Evolutionary conservation across 257 asterid genomes (phyloP), one percentile per base, ranked within the genome.

Genomic region (Eustoma russellianum): DNA sequence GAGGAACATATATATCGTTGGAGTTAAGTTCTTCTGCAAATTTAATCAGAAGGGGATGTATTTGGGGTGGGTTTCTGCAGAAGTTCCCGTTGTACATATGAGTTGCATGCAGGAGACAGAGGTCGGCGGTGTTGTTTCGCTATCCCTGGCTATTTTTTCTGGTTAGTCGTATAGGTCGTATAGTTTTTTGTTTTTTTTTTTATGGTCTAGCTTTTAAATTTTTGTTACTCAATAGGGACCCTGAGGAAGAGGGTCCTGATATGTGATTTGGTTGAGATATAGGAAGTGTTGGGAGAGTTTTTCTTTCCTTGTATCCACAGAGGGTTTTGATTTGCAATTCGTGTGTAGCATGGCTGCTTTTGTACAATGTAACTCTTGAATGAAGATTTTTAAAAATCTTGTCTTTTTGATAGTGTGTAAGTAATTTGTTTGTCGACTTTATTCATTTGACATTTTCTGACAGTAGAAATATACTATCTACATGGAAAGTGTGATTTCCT

Each of bases 231-330:
- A 57, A 56, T 58, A 60, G 56, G 74, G 64, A 48, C 61, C 18
- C 17, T 60, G 61, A 58, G 57, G 52, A 66, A 53, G 30, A 4
- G 30, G 30, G 30, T 45, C 70, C 47, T 28, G 35, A 54, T 57
- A 70, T 65, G 71, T 60, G 72, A 56, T 70, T 68, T 70, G 30
- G 30, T 59, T 68, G 83, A 70, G 72, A 61, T 73, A 50, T 66
- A 64, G 35, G 55, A 55, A 63, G 46, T 58, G 55, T 66, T 65
- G 64, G 70, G 47, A 19, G 30, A 1, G 2, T 0, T 24, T 24
- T 30, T 63, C 67, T 24, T 30, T 63, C 67, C 66, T 47, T 82
- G 90, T 78, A 78, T 63, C 63, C 63, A 73, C 74, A 79, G 74
- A 74, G 70, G 73, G 70, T 53, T 64, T 66, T 70, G 61, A 61